Percentiles rank a stretch among this genome's conserved stretches.
These are phyloP conservation scores for Chimonanthus praecox DNA, from an alignment of 164 flowering plant species.

Conservation along the genomic window DNA sequence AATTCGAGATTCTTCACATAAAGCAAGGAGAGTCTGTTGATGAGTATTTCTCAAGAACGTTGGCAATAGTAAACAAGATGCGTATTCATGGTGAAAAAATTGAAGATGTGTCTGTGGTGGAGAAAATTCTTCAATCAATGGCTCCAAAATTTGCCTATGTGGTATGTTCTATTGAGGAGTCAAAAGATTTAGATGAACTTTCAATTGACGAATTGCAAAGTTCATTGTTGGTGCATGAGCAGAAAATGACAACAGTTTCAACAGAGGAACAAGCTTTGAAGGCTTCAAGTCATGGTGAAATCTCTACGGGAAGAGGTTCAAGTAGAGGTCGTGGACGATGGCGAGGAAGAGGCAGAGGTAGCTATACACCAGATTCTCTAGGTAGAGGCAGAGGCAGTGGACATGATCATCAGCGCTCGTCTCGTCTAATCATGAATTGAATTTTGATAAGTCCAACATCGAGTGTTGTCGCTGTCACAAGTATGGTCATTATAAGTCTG, in stretches of 20 bases:
- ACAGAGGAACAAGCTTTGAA: constrained; percentile 2
- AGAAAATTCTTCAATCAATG: constrained; percentile 10
- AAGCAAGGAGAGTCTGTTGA: neutral
- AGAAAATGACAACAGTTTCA: neutral
- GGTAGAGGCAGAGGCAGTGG: neutral
- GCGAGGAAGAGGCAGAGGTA: neutral
- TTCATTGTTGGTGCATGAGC: no score
- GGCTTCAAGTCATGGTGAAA: neutral
- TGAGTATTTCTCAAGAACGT: constrained; percentile 2
- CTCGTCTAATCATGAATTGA: no score
- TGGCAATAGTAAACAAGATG: constrained; percentile 13
- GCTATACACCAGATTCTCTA: neutral
- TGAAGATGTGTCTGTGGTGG: constrained; percentile 6
- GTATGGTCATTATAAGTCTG: no score
- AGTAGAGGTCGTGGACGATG: neutral
- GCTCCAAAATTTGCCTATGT: constrained; percentile 9
- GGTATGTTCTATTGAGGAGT: constrained; percentile 9
- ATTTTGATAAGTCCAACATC: neutral
- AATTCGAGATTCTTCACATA: neutral
- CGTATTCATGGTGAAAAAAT: constrained; percentile 4
- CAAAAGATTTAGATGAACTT: constrained; percentile 7
- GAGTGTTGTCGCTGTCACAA: neutral
- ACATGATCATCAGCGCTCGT: neutral
- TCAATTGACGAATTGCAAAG: neutral
- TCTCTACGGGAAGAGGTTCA: neutral